A percentile compares a stretch with the other conserved stretches of the same genome.
Conservation (phyloP, 805 yeast species). For the Candida schatavii region DNA sequence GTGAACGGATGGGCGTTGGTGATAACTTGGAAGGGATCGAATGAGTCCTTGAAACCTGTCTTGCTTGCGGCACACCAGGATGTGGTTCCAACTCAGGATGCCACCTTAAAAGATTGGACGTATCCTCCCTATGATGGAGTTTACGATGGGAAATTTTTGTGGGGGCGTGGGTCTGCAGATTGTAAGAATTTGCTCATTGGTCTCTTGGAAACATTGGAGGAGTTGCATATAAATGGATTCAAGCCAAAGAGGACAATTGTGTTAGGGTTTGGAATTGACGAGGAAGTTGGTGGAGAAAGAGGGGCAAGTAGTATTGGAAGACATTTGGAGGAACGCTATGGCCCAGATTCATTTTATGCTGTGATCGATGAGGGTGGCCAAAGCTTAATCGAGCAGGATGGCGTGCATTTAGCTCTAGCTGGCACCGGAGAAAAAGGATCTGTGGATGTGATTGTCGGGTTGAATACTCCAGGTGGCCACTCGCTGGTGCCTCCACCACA, state of each 20-base stretch:
- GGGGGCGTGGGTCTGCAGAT: conserved; percentile 42
- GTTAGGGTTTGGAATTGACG: conserved; percentile 16
- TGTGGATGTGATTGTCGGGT: conserved; percentile 12
- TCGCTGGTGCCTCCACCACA: conserved; percentile 29
- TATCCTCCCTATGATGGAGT: conserved; percentile 36
- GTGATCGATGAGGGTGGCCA: conserved; percentile 19
- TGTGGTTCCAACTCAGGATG: conserved; percentile 22
- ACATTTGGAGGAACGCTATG: conserved; percentile 10
- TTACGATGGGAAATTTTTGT: conserved; percentile 34
- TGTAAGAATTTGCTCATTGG: conserved; percentile 26
- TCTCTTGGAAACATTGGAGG: conserved; percentile 17
- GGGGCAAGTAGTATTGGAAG: conserved; percentile 13
- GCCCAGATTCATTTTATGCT: conserved; percentile 13
- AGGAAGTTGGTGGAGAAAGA: conserved; percentile 19
- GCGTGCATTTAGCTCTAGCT: conserved; percentile 11
- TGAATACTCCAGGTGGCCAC: conserved; percentile 28
- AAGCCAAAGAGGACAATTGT: conserved; percentile 14
- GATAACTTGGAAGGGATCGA: conserved; percentile 20
- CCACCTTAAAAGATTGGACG: conserved; percentile 27
- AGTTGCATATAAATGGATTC: conserved; percentile 10
- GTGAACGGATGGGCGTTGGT: conserved; percentile 20
- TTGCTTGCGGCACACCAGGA: conserved; percentile 24
- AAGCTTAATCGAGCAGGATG: conserved; percentile 13
- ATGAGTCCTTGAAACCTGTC: conserved; percentile 15
- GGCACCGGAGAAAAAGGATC: conserved; percentile 19